Evolutionary conservation across 1,284 basidiomycete genomes (phyloP).

Genomic region (Coriolopsis trogii): DNA sequence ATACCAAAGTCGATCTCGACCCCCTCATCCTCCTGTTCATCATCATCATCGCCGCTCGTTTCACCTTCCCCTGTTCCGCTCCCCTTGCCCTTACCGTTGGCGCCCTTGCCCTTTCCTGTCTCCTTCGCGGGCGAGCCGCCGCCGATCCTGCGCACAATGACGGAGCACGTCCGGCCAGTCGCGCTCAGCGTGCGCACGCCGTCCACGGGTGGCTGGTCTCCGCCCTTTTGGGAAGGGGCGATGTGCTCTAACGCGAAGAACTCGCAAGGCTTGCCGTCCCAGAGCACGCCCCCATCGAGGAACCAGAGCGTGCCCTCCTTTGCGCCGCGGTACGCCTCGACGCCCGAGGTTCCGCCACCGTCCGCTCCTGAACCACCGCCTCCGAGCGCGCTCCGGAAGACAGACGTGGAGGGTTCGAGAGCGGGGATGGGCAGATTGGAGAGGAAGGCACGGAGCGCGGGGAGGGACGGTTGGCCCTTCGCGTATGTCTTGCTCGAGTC

Average conservation of each 20-base stretch:
- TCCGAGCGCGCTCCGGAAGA: constrained; percentile 56
- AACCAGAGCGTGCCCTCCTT: constrained; percentile 77
- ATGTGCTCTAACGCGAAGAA: constrained; percentile 72
- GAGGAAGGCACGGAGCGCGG: constrained; percentile 54
- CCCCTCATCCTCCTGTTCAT: constrained; percentile 41
- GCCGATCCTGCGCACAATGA: constrained; percentile 53
- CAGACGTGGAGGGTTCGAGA: constrained; percentile 50
- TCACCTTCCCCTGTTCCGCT: constrained; percentile 32
- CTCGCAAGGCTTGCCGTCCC: constrained; percentile 75
- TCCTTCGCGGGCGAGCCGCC: constrained; percentile 16
- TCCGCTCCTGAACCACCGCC: constrained; percentile 27
- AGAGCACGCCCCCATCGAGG: constrained; percentile 63
- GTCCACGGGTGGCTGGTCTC: constrained; percentile 36
- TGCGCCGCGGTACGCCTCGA: constrained; percentile 69
- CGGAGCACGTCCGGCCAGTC: constrained; percentile 67
- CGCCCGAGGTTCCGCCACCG: constrained; percentile 56
- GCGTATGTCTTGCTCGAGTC: constrained; percentile 30
- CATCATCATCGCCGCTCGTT: constrained; percentile 29
- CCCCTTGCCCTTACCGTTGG: constrained; percentile 25
- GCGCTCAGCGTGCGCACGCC: constrained; percentile 66
- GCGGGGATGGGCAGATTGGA: constrained; percentile 47
- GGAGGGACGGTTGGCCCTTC: constrained; percentile 56
- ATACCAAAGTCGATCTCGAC: constrained; percentile 69
- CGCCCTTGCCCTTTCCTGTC: constrained; percentile 29
- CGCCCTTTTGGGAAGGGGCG: constrained; percentile 26